Evolutionary conservation across 2,329 filamentous ascomycete species (phyloP), one percentile per base, ranked within the genome.

Genomic region (Aurifilum marmelostoma): DNA sequence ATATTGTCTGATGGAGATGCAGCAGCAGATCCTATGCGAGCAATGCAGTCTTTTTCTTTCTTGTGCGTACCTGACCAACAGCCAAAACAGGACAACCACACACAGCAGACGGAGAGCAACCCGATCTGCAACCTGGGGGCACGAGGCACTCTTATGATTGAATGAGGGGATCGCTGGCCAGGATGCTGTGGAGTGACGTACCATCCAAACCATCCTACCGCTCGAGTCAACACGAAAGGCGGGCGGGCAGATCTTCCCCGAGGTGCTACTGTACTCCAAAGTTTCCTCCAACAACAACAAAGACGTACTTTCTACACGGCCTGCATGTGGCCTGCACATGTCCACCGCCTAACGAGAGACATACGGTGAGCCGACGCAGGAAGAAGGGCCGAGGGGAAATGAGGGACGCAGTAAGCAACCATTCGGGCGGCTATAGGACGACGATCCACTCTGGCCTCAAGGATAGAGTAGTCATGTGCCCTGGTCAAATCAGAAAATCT

Each of bases 381-480:
- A 59, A 34, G 32, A 34, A 59, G 32, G 56, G 56, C 56, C 56
- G 56, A 59, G 52, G 24, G 52, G 52, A 56, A 29, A 56, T 56
- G 52, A 56, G 52, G 52, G 52, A 32, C 3, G 12, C 27, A 56
- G 27, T n/a, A 18, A 18, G 52, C 52, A 56, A 7, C 37, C 59
- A 63, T 63, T 63, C 61, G 61, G 41, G 39, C 61, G 61, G 61
- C 61, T 63, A 50, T 63, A 50, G 41, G 39, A 63, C 24, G 61
- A 47, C 39, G 61, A 63, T 63, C 61, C 61, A 63, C 61, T 47
- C 39, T 63, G 27, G 5, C 61, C 34, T 37, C 24, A 29, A 37
- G 21, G 59, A 7, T 34, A 34, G 34, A 34, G 34, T 34, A 34
- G 34, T 62, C 59, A 62, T 62, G 37, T 43, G 27, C 24, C 39